Evolutionary conservation across 2,329 filamentous ascomycete genomes (phyloP).

Genomic region (Fusarium nelsonii): DNA sequence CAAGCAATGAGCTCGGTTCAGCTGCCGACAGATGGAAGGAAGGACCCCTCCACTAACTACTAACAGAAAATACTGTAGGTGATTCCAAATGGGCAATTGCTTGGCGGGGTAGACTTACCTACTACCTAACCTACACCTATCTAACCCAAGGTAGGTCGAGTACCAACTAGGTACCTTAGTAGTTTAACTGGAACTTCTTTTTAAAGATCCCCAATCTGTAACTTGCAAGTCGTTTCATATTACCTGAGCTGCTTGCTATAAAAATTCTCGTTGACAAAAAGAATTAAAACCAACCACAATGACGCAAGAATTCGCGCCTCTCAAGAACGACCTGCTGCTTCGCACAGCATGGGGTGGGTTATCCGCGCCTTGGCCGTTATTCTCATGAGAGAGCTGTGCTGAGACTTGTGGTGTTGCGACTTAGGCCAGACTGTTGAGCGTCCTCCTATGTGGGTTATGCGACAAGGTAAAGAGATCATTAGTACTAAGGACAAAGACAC

Average conservation of each 20-base stretch:
- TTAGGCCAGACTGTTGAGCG: constrained; percentile 90
- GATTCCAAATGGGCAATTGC: constrained; percentile 27
- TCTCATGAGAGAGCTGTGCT: constrained; percentile 38
- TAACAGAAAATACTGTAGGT: neutral
- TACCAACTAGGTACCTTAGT: too few species aligned
- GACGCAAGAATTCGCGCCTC: constrained; percentile 79
- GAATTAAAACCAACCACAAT: constrained; percentile 59
- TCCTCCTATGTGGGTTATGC: constrained; percentile 98
- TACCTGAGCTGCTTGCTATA: constrained; percentile 8
- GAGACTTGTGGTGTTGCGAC: constrained; percentile 36
- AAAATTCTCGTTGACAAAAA: constrained; percentile 6
- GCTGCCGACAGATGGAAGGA: neutral
- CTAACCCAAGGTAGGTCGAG: too few species aligned
- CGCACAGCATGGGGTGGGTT: constrained; percentile 86
- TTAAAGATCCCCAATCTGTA: constrained; percentile 25
- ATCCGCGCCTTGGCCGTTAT: constrained; percentile 9
- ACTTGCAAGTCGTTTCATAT: constrained; percentile 9
- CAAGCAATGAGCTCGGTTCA: constrained; percentile 5
- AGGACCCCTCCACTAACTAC: constrained; percentile 31
- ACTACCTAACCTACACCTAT: too few species aligned
- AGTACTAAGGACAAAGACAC: constrained; percentile 2
- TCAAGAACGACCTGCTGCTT: constrained; percentile 93
- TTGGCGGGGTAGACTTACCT: constrained; percentile 27
- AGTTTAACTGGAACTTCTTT: constrained; percentile 24
- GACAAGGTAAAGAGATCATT: constrained; percentile 78